Evolutionary conservation across 1,284 basidiomycete species (phyloP), one percentile per base, ranked within the genome.

Genomic region (Ganoderma lingzhi): DNA sequence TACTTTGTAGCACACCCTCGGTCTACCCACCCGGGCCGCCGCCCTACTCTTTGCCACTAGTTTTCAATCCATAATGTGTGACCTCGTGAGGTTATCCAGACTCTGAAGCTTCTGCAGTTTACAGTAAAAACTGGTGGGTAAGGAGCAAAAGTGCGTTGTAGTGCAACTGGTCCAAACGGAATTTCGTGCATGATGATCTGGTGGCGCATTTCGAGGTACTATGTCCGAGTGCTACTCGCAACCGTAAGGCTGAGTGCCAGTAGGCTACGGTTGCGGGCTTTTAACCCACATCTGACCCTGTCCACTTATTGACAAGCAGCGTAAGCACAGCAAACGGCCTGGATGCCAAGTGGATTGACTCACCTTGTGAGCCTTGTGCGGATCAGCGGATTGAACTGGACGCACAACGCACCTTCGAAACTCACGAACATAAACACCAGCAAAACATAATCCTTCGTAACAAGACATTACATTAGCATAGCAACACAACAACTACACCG

Each of bases 401-500:
- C 15, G 30, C 8, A 1, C 5, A 17, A 56, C 4, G 6, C 8
- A 28, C 6, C 53, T 8, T 35, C 30, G 35, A 12, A 17, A 32
- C 53, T 30, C 53, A 56, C 15, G 28, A 9, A 56, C 53, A 55
- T 17, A 32, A 56, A 19, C 53, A 30, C 51, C 10, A 55, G 51
- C 51, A 55, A 12, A 55, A 32, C 51, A 35, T 56, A 14, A 35
- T 14, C 28, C 5, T 56, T 56, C 53, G 15, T 35, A 56, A 56
- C 53, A 17, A 56, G 39, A 61, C 19, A 61, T 61, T 42, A n/a
- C 32, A 39, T 28, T 17, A 48, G 35, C 62, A 48, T 15, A 39
- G 19, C 45, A 58, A 45, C 39, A 17, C 35, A 30, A 61, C 10
- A 5, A 65, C 72, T 69, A 77, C 42, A 80, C 77, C 19, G 71